A percentile compares a stretch with the other conserved stretches of the same genome.
These are phyloP conservation scores for Micractinium conductrix DNA, from an alignment of 139 green algal genomes.

Conservation along the genomic window DNA sequence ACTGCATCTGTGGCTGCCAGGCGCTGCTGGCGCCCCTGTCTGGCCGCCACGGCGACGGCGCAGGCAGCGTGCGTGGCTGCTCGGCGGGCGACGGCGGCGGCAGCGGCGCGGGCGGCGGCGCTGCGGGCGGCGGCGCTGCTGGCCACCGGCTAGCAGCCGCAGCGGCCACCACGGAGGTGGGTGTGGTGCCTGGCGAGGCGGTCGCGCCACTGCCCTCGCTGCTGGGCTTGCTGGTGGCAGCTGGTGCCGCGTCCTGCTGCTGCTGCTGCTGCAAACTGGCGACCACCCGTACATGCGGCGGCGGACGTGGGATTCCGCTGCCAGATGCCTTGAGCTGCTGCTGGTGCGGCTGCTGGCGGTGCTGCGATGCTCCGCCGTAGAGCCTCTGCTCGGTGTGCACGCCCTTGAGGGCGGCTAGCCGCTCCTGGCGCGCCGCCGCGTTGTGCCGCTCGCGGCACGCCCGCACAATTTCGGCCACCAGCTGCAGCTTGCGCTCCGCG, in stretches of 20 bases:
- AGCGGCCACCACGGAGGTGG: conserved; percentile 1
- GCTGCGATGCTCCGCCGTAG: neutral
- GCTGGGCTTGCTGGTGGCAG: neutral
- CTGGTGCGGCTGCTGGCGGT: neutral
- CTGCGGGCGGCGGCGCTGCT: neutral
- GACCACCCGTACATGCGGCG: neutral
- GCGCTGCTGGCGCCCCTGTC: neutral
- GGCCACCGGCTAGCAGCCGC: neutral
- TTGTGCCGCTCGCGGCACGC: conserved; percentile 68
- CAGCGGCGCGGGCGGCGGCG: neutral
- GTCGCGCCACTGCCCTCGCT: neutral
- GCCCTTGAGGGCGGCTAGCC: conserved; percentile 47
- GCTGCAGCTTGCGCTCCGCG: conserved; percentile 80
- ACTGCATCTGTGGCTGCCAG: neutral
- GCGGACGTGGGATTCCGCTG: neutral
- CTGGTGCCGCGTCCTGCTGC: neutral
- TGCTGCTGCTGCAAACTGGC: neutral
- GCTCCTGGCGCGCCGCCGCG: conserved; percentile 58
- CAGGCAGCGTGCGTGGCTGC: neutral
- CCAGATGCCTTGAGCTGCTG: neutral
- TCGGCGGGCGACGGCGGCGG: neutral
- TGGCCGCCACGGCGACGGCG: neutral
- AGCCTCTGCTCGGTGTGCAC: conserved; percentile 25
- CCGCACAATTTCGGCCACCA: conserved; percentile 65
- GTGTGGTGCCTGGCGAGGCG: neutral